Evolutionary conservation across 1,139 yeast species (phyloP).

Genomic region (Blastobotrys capitulatus): DNA sequence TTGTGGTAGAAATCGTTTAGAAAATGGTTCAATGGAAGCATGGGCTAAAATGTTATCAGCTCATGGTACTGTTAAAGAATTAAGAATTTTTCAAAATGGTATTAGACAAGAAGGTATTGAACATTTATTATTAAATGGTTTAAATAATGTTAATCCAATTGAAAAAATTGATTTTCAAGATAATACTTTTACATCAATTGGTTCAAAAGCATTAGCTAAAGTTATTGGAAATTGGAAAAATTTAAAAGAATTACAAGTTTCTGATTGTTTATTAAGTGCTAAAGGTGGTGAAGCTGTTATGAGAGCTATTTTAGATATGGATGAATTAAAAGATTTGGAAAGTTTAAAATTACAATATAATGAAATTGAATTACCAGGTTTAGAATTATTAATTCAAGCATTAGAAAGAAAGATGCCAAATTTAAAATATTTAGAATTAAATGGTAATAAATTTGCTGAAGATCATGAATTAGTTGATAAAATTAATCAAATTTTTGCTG

Average conservation of each 20-base stretch:
- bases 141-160: conserved; percentile 54
- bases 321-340: conserved; percentile 39
- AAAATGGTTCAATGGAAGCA: conserved; percentile 74
- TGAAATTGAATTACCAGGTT: conserved; percentile 68
- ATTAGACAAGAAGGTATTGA: conserved; percentile 90
- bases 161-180: conserved; percentile 84
- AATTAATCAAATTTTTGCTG: conserved; percentile 59
- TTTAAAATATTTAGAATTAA: conserved; percentile 66
- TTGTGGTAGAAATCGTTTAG: conserved; percentile 95
- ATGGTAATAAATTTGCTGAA: conserved; percentile 87
- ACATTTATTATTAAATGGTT: conserved; percentile 67
- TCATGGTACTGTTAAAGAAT: conserved; percentile 65
- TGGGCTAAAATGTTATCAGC: conserved; percentile 67
- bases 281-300: conserved; percentile 55
- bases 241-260: conserved; percentile 73
- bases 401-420: conserved; percentile 53
- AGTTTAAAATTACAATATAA: conserved; percentile 78
- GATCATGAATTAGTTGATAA: conserved; percentile 56
- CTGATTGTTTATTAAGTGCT: conserved; percentile 81
- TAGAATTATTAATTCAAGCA: conserved; percentile 51
- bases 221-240: conserved; percentile 50
- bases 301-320: conserved; percentile 35
- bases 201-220: conserved; percentile 69
- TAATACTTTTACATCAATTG: conserved; percentile 82
- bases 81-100: conserved; percentile 90